Conservation (phyloP, 2,329 filamentous ascomycete genomes). For the Exophiala xenobiotica region DNA sequence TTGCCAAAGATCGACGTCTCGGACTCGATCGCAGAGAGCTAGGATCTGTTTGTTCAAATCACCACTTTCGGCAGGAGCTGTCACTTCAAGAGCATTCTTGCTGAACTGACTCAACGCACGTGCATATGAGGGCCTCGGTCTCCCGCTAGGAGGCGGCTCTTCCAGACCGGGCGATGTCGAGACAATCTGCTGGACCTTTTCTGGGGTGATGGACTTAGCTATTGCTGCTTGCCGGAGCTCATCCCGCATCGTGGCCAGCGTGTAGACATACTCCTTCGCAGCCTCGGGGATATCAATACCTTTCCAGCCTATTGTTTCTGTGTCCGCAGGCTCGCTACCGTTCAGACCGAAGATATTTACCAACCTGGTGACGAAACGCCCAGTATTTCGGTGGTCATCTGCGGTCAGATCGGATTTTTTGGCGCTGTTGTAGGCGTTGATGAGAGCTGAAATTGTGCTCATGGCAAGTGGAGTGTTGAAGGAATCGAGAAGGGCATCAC, state of each 20-base stretch:
- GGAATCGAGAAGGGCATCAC: constrained; percentile 72
- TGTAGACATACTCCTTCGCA: constrained; percentile 62
- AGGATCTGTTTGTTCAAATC: constrained; percentile 70
- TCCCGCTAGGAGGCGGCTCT: constrained; percentile 28
- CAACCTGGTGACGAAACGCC: constrained; percentile 78
- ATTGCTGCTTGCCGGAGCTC: constrained; percentile 57
- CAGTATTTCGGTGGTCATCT: constrained; percentile 55
- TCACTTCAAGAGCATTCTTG: constrained; percentile 39
- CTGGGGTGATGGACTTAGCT: constrained; percentile 42
- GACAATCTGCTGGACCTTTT: constrained; percentile 42
- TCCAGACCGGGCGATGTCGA: constrained; percentile 27
- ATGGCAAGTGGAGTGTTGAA: constrained; percentile 84
- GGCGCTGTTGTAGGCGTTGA: constrained; percentile 70
- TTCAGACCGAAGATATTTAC: constrained; percentile 79
- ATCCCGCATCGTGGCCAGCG: constrained; percentile 58
- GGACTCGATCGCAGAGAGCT: constrained; percentile 72
- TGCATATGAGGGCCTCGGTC: constrained; percentile 28
- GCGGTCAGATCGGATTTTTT: constrained; percentile 48
- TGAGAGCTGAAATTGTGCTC: constrained; percentile 72
- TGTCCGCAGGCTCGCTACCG: constrained; percentile 37
- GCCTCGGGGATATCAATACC: constrained; percentile 62
- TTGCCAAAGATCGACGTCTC: constrained; percentile 77
- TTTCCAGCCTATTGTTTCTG: constrained; percentile 59
- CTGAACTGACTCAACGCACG: constrained; percentile 29
- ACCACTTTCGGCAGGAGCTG: constrained; percentile 49